Base-by-base conservation (phyloP, 139 green algal species). In the Eudorina sp. region DNA sequence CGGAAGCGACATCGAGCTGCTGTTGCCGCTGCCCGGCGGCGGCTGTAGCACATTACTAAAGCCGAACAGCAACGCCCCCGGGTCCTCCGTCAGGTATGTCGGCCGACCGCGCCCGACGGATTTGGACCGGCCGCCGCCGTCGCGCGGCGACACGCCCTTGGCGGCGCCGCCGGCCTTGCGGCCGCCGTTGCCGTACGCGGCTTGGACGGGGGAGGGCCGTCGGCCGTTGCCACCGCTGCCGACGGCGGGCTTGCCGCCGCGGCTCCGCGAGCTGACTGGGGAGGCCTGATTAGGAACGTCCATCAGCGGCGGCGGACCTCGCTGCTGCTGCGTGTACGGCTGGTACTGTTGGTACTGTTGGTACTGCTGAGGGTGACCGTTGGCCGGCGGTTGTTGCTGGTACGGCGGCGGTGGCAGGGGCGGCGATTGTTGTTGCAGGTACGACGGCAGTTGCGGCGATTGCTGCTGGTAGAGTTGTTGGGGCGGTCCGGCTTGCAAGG, bases 31-130 rank as follows among this genome's bases (percentile, higher is more conserved):
- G 70, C 58, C 79, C 40, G 51, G 62, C n/a, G 62, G 43, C 27
- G 80, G 38, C 14, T 29, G 45, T 29, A 85, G 55, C 38, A 43
- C 80, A 25, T 21, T 76, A 29, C 60, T 86, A n/a, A 64, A 68
- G 31, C 83, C 83, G 36, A 55, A 81, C 36, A 88, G 51, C 68
- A 88, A 38, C 68, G 68, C 66, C 34, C 36, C 83, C 9, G 83
- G 83, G 29, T 88, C 83, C 48, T 81, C 83, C 25, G 83, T 88
- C 0, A 88, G 51, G 46, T 88, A 81, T 2, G 68, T 31, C 18
- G 83, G 83, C 4, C 83, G 83, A 46, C 45, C 40, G 41, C 34
- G 51, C 21, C 69, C 73, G 45, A 64, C 73, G 46, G 73, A 81
- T 27, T 43, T 40, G 9, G 73, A 23, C 45, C 73, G 64, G 58